A percentile compares a stretch with the other conserved stretches of the same genome.
Conservation (phyloP, 257 asterid genomes). For the Nicotiana tomentosiformis region DNA sequence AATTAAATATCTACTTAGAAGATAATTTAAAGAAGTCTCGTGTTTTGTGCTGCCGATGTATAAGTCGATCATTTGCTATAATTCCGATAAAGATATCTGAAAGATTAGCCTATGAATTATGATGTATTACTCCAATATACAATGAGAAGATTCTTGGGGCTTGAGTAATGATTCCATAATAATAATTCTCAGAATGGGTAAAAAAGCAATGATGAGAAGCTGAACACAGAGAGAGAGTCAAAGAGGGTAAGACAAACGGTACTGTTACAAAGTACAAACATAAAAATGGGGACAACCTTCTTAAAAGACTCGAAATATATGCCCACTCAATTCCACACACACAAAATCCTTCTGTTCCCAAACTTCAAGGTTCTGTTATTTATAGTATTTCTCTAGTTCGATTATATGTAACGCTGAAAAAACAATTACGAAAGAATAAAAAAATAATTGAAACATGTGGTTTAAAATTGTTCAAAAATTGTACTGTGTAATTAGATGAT, state of each 20-base stretch:
- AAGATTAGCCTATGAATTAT: neutral
- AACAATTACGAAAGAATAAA: too few species aligned
- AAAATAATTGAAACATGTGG: too few species aligned
- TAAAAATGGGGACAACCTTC: neutral
- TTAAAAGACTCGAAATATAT: neutral
- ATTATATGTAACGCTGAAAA: too few species aligned
- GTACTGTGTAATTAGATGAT: too few species aligned
- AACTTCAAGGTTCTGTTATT: too few species aligned
- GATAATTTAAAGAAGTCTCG: neutral
- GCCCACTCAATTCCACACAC: neutral
- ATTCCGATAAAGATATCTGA: neutral
- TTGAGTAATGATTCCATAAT: constrained; percentile 8
- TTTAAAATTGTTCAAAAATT: too few species aligned
- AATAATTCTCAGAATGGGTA: neutral
- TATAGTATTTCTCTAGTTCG: too few species aligned
- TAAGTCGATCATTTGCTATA: neutral
- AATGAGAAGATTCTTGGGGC: neutral
- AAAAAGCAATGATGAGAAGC: neutral
- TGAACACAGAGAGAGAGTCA: neutral
- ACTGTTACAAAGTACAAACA: neutral
- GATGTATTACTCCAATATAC: too few species aligned
- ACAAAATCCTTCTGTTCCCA: neutral
- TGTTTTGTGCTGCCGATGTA: neutral
- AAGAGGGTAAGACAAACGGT: neutral
- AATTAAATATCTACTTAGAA: too few species aligned